Conservation (phyloP, 176 grass and related monocot genomes). For the Tuctoria greenei region DNA sequence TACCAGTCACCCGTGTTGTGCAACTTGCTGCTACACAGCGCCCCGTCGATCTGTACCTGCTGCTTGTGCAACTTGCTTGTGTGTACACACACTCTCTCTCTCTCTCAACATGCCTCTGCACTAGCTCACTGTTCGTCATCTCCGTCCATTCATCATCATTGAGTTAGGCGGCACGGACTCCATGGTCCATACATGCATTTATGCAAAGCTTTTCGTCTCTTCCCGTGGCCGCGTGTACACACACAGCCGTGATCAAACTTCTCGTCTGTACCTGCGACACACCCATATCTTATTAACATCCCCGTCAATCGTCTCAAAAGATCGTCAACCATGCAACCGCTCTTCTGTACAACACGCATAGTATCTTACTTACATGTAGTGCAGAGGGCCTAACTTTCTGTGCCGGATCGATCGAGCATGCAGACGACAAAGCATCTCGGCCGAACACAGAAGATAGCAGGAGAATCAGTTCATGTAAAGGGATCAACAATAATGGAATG, state of each 20-base stretch:
- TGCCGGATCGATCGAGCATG: background rate
- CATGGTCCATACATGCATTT: background rate
- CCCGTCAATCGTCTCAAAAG: too few relatives aligned
- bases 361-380: too few relatives aligned
- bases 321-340: too few relatives aligned
- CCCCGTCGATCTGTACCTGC: too few relatives aligned
- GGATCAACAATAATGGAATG: too few relatives aligned
- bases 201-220: background rate
- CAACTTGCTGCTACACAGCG: too few relatives aligned
- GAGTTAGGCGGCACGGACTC: conserved; percentile 34
- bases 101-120: background rate
- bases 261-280: conserved; percentile 29
- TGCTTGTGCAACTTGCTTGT: too few relatives aligned
- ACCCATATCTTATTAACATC: too few relatives aligned
- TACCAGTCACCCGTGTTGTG: too few relatives aligned
- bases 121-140: background rate
- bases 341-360: too few relatives aligned
- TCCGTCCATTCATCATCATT: background rate
- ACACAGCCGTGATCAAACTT: conserved; percentile 33
- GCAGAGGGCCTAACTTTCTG: conserved; percentile 46
- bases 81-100: too few relatives aligned
- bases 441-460: conserved; percentile 20
- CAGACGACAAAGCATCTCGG: conserved; percentile 31
- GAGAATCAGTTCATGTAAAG: background rate
- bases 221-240: background rate